phyloP scores from a whole-genome alignment of 257 asterid species.

The Nicotiana knightiana region DNA sequence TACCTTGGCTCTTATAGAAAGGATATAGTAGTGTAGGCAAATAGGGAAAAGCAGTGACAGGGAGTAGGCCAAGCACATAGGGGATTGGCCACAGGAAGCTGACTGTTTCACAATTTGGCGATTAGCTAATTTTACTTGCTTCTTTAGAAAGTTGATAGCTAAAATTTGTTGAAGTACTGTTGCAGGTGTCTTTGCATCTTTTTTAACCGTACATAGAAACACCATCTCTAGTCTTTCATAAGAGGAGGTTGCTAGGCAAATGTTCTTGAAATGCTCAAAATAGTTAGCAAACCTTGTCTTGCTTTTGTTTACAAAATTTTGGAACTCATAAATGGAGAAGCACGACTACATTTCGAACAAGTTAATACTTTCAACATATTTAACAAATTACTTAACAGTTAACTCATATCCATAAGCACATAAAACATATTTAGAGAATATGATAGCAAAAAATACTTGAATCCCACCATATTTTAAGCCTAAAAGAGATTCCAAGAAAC shows the following conservation, averaged over 20 bases:
- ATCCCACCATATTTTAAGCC: neutral
- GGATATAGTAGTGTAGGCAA: neutral
- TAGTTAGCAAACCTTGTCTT: neutral
- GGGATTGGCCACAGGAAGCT: neutral
- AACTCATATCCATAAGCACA: neutral
- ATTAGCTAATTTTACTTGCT: neutral
- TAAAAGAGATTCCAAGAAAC: neutral
- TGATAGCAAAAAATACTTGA: neutral
- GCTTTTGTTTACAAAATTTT: neutral
- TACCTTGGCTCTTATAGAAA: neutral
- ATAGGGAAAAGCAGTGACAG: neutral
- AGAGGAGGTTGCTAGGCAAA: neutral
- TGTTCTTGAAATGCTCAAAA: neutral
- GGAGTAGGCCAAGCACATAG: neutral
- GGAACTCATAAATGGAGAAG: conserved; percentile 5
- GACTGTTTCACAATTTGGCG: neutral
- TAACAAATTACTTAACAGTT: neutral
- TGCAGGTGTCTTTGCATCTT: neutral
- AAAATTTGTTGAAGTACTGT: neutral
- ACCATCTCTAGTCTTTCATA: neutral
- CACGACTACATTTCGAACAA: neutral
- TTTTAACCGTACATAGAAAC: neutral
- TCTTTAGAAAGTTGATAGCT: neutral
- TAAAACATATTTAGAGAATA: neutral
- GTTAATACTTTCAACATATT: neutral